Conservation (phyloP, 2,329 filamentous ascomycete species). For the Phialophora tarda region DNA sequence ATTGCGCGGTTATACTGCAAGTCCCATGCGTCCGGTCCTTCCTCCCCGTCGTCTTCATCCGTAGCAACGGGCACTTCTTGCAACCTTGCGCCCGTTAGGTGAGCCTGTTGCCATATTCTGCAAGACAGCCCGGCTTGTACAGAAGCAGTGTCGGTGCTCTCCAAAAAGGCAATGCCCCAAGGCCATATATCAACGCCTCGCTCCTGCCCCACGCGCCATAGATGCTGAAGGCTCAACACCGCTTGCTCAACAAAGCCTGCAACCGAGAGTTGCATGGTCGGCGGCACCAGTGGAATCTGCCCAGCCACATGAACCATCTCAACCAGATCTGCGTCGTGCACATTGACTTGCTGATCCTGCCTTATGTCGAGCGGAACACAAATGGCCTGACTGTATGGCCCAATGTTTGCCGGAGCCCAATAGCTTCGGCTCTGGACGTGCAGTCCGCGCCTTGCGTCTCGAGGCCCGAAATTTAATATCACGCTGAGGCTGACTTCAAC, state of each 20-base stretch:
- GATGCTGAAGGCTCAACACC: constrained; percentile 80
- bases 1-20: constrained; percentile 59
- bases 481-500: constrained; percentile 67
- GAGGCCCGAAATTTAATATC: constrained; percentile 49
- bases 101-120: constrained; percentile 53
- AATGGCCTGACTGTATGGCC: constrained; percentile 92
- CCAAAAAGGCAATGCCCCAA: constrained; percentile 76
- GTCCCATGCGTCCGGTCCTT: constrained; percentile 55
- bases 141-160: constrained; percentile 43
- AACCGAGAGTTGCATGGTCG: constrained; percentile 67
- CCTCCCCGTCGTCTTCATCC: constrained; percentile 57
- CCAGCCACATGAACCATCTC: constrained; percentile 74
- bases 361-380: constrained; percentile 52
- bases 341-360: constrained; percentile 39
- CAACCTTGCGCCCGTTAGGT: constrained; percentile 37
- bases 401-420: constrained; percentile 98
- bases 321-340: constrained; percentile 28
- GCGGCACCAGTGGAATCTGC: constrained; percentile 86
- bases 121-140: constrained; percentile 47
- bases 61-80: constrained; percentile 40
- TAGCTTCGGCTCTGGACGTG: constrained; percentile 94
- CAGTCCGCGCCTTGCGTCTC: constrained; percentile 58
- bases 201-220: constrained; percentile 79
- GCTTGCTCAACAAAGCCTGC: constrained; percentile 63
- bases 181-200: constrained; percentile 76